Conservation (phyloP, 257 asterid species). For the Gentiana macrophylla region DNA sequence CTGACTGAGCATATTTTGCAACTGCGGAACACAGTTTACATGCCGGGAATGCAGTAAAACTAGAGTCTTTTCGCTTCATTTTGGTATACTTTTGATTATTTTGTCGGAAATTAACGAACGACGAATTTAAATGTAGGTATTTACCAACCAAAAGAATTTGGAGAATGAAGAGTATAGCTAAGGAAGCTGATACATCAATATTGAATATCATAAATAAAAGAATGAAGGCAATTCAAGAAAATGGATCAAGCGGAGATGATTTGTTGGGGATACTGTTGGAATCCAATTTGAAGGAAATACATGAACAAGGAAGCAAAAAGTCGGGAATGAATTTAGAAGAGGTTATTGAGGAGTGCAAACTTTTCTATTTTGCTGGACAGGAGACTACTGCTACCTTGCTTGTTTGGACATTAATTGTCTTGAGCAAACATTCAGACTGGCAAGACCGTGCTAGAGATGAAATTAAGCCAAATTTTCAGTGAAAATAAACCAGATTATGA, state of each 20-base stretch:
- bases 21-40: slow-evolving; percentile 10
- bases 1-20: slow-evolving; percentile 15
- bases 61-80: too few relatives aligned
- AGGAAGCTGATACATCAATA: slow-evolving; percentile 26
- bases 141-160: slow-evolving; percentile 36
- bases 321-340: slow-evolving; percentile 10
- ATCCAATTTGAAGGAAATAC: slow-evolving; percentile 16
- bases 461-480: slow-evolving; percentile 21
- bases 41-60: slow-evolving; percentile 37
- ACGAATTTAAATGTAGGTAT: slow-evolving; percentile 15
- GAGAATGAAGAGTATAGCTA: slow-evolving; percentile 29
- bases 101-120: background rate
- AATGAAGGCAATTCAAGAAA: slow-evolving; percentile 24
- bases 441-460: slow-evolving; percentile 39
- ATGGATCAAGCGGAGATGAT: slow-evolving; percentile 23
- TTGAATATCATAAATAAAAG: slow-evolving; percentile 28
- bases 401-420: slow-evolving; percentile 29
- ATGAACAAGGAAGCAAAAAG: slow-evolving; percentile 9
- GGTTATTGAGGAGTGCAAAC: slow-evolving; percentile 37
- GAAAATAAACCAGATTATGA: slow-evolving; percentile 15
- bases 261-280: slow-evolving; percentile 17
- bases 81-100: background rate
- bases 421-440: slow-evolving; percentile 28
- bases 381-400: slow-evolving; percentile 31
- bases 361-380: slow-evolving; percentile 40